Evolutionary conservation across 352 stramenopile species (phyloP), one percentile per base, ranked within the genome.

Genomic region (Pythium dissimile): DNA sequence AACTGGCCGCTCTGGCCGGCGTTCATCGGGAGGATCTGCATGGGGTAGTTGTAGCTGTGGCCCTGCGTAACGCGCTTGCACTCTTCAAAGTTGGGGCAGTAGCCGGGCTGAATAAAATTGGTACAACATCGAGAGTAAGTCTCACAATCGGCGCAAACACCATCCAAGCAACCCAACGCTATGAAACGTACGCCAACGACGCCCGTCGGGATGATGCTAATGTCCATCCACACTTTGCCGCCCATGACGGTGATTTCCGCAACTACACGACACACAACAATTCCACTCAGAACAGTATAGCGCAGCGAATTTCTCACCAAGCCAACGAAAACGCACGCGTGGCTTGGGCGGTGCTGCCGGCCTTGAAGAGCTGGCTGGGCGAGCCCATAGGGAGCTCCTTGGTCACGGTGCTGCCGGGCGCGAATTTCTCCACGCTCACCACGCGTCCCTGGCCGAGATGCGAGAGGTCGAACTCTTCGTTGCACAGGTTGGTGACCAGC

Each of bases 11-110:
- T 44, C 24, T 34, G n/a, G 8, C 35, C 50, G 1, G 15, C 32
- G 23, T 27, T 20, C 12, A 30, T 43, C 8, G 77, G 77, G 2
- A 64, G 56, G 51, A 89, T 84, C 60, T 81, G 65, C 76, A 91
- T 83, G 16, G 81, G 59, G 13, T 70, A 63, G 58, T 91, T 91
- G 73, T 77, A 91, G 18, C 81, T 76, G n/a, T 64, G 59, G 44
- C 79, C 73, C 13, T 67, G 65, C 1, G 81, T 89, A 42, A 73
- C 12, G 15, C 28, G 5, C 66, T 84, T 82, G 73, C 81, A 91
- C 1, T 80, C 69, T 3, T 58, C 64, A 20, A 88, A 63, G 16
- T 62, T 81, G n/a, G 20, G 16, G 54, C 81, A 91, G 18, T 55
- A 38, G 0, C 56, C 66, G 38, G 78, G 77, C 75, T 89, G 43